Evolutionary conservation across 1,284 basidiomycete species (phyloP).

Genomic region (Malassezia cuniculi): DNA sequence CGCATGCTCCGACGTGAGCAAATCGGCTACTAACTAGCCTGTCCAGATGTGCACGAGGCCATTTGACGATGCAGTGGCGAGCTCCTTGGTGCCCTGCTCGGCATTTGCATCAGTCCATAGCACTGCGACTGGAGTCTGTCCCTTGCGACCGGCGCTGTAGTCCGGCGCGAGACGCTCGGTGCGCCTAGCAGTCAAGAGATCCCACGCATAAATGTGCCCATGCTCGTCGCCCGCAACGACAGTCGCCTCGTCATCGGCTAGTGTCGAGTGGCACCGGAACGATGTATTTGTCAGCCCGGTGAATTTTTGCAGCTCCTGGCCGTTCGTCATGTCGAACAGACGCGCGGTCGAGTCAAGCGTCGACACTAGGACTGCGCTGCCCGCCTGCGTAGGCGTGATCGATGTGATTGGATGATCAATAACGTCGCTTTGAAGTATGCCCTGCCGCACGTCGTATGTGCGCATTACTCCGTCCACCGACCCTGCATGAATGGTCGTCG

Average conservation of each 20-base stretch:
- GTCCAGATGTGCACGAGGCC: constrained; percentile 37
- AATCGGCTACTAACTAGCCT: constrained; percentile 16
- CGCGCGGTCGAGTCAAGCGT: constrained; percentile 72
- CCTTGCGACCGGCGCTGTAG: constrained; percentile 60
- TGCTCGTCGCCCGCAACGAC: constrained; percentile 80
- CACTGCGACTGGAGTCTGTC: constrained; percentile 53
- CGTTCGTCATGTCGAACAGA: constrained; percentile 70
- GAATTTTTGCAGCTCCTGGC: constrained; percentile 74
- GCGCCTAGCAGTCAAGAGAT: constrained; percentile 48
- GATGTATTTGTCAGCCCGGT: constrained; percentile 60
- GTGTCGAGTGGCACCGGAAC: constrained; percentile 69
- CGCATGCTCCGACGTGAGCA: constrained; percentile 13
- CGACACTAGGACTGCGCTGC: constrained; percentile 64
- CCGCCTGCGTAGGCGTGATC: constrained; percentile 57
- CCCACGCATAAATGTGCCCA: constrained; percentile 80
- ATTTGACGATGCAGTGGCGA: constrained; percentile 71
- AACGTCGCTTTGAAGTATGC: constrained; percentile 72
- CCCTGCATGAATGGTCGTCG: constrained; percentile 57
- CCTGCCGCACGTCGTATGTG: constrained; percentile 84
- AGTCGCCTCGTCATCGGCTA: constrained; percentile 61
- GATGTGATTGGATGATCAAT: constrained; percentile 65
- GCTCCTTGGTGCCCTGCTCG: constrained; percentile 48
- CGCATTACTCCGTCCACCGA: constrained; percentile 83
- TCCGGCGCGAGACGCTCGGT: constrained; percentile 8
- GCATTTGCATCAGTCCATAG: constrained; percentile 77